Base-by-base conservation (phyloP, 257 asterid species). In the Anisodus acutangulus region DNA sequence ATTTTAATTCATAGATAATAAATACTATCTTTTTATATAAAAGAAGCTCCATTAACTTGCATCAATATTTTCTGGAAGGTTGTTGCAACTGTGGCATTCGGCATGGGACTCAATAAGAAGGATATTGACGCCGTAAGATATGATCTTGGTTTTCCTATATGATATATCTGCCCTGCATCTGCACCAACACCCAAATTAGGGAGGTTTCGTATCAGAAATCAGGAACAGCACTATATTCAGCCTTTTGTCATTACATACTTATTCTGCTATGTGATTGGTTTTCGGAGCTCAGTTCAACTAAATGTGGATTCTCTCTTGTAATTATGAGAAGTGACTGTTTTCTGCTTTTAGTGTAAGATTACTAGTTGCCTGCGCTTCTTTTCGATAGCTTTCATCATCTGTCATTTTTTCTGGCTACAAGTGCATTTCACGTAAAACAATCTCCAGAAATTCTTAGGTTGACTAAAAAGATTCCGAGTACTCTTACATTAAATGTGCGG, bases 1-100 rank as follows among this genome's bases (percentile, higher is more conserved):
- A 74, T 83, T 66, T 80, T 35, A 60, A 69, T 58, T 57, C 35
- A 53, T 53, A 19, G 64, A 66, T 79, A 64, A 78, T 78, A 59
- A 17, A 80, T 64, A 66, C 70, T 31, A 59, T 81, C 76, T 64
- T 78, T 78, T 78, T 19, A 78, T 76, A 22, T 78, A 13, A 78
- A 53, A 12, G 47, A 78, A 78, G 64, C 16, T 78, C 74, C 17
- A 17, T 70, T 62, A 9, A 37, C 87, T 60, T 88, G 83, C 58
- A 22, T 76, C 85, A 72, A 85, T 39, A 83, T 90, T 81, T 85
- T 83, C 79, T 90, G 83, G 83, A 90, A 96, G 99, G 95, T 96
- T 90, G 99, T 96, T 86, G 99, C 99, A 83, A 96, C 99, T 43
- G 99, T 96, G 63, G 98, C 99, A 87, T 96, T 96, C 15, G 98